These are phyloP conservation scores for Aspergillus bombycis DNA, from an alignment of 2,329 filamentous ascomycete species.

Conservation along the genomic window DNA sequence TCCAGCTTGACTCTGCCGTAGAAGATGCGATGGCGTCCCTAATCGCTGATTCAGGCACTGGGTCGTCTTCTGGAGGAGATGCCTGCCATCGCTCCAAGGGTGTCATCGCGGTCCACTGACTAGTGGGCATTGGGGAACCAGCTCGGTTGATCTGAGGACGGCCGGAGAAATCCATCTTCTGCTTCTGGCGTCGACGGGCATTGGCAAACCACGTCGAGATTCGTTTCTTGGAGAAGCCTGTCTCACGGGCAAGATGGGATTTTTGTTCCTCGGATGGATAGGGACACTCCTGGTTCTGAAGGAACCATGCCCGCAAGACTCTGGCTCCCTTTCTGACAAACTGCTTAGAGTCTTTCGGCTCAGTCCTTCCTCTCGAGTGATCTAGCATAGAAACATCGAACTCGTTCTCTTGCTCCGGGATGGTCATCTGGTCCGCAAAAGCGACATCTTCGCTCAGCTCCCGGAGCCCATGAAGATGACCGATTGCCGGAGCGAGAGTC, in stretches of 20 bases:
- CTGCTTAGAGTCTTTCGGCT: conserved; percentile 36
- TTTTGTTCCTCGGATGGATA: conserved; percentile 56
- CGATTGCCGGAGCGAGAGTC: conserved; percentile 51
- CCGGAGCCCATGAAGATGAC: conserved; percentile 53
- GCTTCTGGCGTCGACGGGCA: conserved; percentile 52
- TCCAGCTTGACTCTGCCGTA: conserved; percentile 4
- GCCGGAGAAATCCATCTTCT: conserved; percentile 28
- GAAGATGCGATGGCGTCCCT: conserved; percentile 37
- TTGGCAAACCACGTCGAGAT: conserved; percentile 58
- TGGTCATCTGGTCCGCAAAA: conserved; percentile 6
- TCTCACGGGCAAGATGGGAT: conserved; percentile 42
- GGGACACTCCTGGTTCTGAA: conserved; percentile 49
- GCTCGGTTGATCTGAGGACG: conserved; percentile 34
- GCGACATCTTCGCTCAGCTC: conserved; percentile 39
- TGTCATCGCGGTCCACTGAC: conserved; percentile 42
- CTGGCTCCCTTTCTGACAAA: conserved; percentile 51
- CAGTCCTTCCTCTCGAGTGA: conserved; percentile 8
- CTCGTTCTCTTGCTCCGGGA: not conserved
- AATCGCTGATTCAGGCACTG: conserved; percentile 45
- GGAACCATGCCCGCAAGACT: conserved; percentile 52
- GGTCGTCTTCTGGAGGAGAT: conserved; percentile 52
- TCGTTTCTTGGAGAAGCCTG: conserved; percentile 51
- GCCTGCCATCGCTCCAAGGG: conserved; percentile 52
- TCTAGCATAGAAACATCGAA: not conserved
- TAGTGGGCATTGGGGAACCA: conserved; percentile 50